Evolutionary conservation across 306 rosid species (phyloP).

Genomic region (Castanea crenata): DNA sequence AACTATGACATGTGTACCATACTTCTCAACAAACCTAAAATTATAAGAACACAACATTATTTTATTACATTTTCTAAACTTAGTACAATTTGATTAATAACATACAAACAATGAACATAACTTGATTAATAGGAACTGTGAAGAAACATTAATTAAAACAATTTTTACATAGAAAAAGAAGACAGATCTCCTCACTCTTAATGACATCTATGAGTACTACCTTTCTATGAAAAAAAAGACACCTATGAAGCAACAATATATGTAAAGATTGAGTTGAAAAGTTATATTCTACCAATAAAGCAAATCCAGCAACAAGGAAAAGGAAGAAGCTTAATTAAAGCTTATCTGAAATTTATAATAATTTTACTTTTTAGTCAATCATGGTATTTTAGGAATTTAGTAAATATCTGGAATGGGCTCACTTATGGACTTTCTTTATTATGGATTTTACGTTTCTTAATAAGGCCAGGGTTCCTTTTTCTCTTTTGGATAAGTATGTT

Average conservation of each 20-base stretch:
- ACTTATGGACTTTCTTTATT: no score
- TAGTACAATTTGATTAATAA: neutral
- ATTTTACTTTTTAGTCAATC: no score
- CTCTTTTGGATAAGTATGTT: no score
- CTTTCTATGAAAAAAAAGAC: no score
- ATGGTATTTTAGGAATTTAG: no score
- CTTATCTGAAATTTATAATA: no score
- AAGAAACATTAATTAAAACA: neutral
- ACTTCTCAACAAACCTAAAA: constrained; percentile 67
- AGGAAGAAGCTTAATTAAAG: no score
- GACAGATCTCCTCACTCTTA: neutral
- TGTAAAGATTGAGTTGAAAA: neutral
- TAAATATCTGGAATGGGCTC: no score
- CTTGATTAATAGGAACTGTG: neutral
- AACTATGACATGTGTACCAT: constrained; percentile 77
- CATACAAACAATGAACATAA: neutral
- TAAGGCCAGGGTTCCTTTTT: no score
- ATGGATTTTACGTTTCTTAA: no score
- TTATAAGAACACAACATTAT: neutral
- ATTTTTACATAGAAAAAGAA: neutral
- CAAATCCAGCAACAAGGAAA: no score
- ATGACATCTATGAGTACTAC: neutral
- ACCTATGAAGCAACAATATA: neutral
- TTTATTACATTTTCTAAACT: neutral
- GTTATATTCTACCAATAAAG: neutral